These are phyloP conservation scores for Letharia columbiana DNA, from an alignment of 495 filamentous ascomycete genomes.

Conservation along the genomic window DNA sequence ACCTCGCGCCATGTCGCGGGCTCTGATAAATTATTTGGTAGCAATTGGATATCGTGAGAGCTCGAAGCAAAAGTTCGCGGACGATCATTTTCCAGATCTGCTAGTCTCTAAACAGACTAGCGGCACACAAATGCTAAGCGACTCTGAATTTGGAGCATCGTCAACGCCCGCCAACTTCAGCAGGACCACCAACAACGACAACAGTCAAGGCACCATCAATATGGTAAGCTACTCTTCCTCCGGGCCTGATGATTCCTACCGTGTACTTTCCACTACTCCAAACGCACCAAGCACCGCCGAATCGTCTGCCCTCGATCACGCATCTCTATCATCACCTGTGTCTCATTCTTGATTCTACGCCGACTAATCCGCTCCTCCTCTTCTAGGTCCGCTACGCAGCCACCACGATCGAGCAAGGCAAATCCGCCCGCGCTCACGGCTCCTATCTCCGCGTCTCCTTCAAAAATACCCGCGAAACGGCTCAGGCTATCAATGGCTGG, in stretches of 20 bases:
- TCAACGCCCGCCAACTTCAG: conserved; percentile 1
- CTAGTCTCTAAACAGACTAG: conserved; percentile 18
- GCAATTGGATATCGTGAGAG: neutral
- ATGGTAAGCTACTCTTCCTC: conserved; percentile 39
- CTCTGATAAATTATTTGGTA: neutral
- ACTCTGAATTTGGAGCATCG: conserved; percentile 17
- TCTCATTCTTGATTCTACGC: conserved; percentile 9
- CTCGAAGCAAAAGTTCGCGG: conserved; percentile 16
- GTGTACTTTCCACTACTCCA: neutral
- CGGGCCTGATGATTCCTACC: neutral
- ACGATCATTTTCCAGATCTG: conserved; percentile 3
- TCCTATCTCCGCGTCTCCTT: conserved; percentile 97
- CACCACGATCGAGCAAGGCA: conserved; percentile 73
- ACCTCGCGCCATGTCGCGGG: conserved; percentile 4
- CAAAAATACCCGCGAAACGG: conserved; percentile 99
- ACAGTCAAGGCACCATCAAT: conserved; percentile 31
- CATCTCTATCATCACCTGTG: neutral
- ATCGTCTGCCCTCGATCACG: neutral
- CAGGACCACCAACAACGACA: conserved; percentile 8
- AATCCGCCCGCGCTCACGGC: conserved; percentile 94
- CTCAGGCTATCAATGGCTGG: conserved; percentile 98
- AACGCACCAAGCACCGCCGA: neutral
- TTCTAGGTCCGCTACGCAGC: conserved; percentile 95
- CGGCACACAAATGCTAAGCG: conserved; percentile 24
- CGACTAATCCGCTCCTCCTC: neutral